Base-by-base conservation (phyloP, 1,284 basidiomycete species). In the Erythrobasidium hasegawianum region DNA sequence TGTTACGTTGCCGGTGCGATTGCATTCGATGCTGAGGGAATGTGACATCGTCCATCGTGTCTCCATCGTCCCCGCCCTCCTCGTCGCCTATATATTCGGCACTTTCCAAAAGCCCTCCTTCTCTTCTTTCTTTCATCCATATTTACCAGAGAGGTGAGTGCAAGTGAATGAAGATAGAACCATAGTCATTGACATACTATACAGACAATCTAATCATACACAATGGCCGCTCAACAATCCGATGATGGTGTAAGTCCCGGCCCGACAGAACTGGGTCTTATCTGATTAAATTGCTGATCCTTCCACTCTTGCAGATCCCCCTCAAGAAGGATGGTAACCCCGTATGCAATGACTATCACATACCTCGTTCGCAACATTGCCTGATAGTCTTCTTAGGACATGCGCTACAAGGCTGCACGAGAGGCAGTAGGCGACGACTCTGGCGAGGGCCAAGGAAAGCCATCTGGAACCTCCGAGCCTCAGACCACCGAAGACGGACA, bases 261-360 rank as follows among this genome's bases (percentile, higher is more conserved):
- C 33, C 33, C 33, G 33, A 7, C 43, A 7, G 7, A 7, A 8
- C 43, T 14, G 16, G 16, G 16, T 14, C 43, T 24, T 47, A 47
- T n/a, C 16, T 47, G 43, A n/a, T 24, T 24, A 18, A 8, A n/a
- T 47, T 18, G 22, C 43, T 24, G 43, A 18, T 47, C 16, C 14
- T 47, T n/a, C 14, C n/a, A n/a, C 22, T n/a, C 7, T n/a, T 24
- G n/a, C 43, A 47, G 43, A 27, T 53, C 26, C 50, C 50, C 8
- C 50, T 53, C n/a, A 53, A 53, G 50, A 53, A 53, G 50, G 50
- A 53, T 20, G 50, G 50, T 16, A 53, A 53, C 50, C 50, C 22
- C 26, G n/a, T 24, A 24, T 47, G n/a, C n/a, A n/a, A n/a, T n/a
- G 7, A 47, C 22, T 24, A 18, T 14, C 45, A 5, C 22, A 14